Percentiles rank a stretch among this genome's conserved stretches.
Evolutionary conservation across 345 rosid genomes (phyloP).

Genomic region (Passiflora organensis): DNA sequence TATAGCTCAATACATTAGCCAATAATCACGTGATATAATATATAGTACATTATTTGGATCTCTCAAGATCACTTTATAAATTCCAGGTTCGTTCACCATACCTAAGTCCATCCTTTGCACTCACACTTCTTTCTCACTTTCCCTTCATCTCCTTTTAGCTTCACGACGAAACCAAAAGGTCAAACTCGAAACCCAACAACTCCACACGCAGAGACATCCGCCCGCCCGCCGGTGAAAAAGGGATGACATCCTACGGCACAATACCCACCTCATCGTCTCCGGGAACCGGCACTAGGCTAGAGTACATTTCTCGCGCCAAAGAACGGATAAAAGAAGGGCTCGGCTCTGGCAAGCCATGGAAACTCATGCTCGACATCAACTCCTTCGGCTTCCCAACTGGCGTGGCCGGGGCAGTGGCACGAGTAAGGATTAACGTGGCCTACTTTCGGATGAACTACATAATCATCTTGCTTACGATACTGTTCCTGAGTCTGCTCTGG

Average conservation of each 20-base stretch:
- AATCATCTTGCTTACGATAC: constrained; percentile 40
- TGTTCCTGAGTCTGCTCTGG: constrained; percentile 68
- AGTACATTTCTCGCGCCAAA: constrained; percentile 62
- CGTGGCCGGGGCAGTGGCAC: constrained; percentile 35
- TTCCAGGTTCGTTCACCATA: background rate
- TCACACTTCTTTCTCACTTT: no score
- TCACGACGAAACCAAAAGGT: no score
- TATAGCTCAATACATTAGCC: no score
- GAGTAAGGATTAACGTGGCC: constrained; percentile 42
- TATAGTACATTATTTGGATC: no score
- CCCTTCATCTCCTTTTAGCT: background rate
- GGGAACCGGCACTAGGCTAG: constrained; percentile 30
- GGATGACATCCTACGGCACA: constrained; percentile 73
- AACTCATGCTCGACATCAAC: constrained; percentile 44
- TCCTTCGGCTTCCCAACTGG: constrained; percentile 34
- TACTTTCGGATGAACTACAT: constrained; percentile 72
- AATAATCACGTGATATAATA: no score
- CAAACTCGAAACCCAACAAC: no score
- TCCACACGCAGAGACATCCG: background rate
- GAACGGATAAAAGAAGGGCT: constrained; percentile 56
- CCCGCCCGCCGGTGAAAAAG: background rate
- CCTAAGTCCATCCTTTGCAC: background rate
- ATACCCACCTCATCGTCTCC: constrained; percentile 73
- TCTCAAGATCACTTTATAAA: constrained; percentile 18
- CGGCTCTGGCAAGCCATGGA: constrained; percentile 65